phyloP scores from a whole-genome alignment of 176 grass and related monocot species.

The Typha latifolia region DNA sequence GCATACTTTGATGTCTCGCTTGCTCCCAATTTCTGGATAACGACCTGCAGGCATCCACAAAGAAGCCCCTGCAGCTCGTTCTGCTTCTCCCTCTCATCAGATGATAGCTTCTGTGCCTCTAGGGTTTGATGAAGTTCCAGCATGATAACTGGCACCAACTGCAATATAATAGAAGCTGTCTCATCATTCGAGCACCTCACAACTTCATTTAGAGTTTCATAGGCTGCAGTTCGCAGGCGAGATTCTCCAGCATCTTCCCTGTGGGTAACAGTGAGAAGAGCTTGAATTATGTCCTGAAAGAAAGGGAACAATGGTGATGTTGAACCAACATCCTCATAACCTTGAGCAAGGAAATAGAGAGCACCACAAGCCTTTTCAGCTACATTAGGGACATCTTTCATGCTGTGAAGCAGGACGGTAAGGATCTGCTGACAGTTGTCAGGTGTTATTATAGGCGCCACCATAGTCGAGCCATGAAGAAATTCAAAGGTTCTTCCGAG shows the following conservation, averaged over 20 bases:
- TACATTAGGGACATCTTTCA: slow-evolving; percentile 94
- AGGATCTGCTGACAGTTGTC: slow-evolving; percentile 88
- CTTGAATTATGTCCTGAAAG: slow-evolving; percentile 87
- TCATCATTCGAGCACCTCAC: slow-evolving; percentile 74
- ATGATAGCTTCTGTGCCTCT: slow-evolving; percentile 59
- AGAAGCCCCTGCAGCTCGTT: slow-evolving; percentile 83
- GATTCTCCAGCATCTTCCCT: slow-evolving; percentile 79
- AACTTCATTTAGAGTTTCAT: slow-evolving; percentile 82
- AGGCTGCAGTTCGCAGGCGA: slow-evolving; percentile 64
- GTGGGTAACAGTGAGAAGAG: slow-evolving; percentile 72
- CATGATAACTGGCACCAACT: slow-evolving; percentile 78
- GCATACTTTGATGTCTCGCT: slow-evolving; percentile 67
- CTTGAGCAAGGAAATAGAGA: slow-evolving; percentile 84
- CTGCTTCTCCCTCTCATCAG: slow-evolving; percentile 77
- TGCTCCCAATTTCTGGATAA: slow-evolving; percentile 73
- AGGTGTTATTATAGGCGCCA: slow-evolving; percentile 55
- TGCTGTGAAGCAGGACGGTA: slow-evolving; percentile 78
- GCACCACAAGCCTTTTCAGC: slow-evolving; percentile 86
- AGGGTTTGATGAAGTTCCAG: slow-evolving; percentile 81
- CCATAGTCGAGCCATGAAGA: slow-evolving; percentile 54
- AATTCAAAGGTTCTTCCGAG: slow-evolving; percentile 86
- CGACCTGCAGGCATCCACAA: slow-evolving; percentile 77
- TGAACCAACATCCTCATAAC: slow-evolving; percentile 64
- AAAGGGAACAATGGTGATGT: slow-evolving; percentile 57
- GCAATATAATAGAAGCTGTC: slow-evolving; percentile 69